phyloP scores from a whole-genome alignment of 345 rosid species.

The Kernera saxatilis region DNA sequence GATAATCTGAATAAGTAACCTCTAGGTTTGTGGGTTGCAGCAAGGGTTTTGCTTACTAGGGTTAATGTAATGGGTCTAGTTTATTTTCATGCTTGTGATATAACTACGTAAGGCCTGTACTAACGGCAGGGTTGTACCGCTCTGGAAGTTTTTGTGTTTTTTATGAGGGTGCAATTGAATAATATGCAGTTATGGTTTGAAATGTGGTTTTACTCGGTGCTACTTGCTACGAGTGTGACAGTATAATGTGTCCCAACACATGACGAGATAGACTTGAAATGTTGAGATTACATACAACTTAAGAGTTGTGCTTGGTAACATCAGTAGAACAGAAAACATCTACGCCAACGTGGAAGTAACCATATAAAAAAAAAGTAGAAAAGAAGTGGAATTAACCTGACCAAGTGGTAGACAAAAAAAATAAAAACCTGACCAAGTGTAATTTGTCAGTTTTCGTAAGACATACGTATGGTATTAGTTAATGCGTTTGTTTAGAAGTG shows the following conservation, averaged over 20 bases:
- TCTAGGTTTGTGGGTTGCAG: conserved; percentile 5
- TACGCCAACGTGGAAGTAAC: too few species aligned
- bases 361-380: too few species aligned
- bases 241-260: not conserved
- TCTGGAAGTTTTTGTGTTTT: not conserved
- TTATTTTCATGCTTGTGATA: not conserved
- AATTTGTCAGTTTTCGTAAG: too few species aligned
- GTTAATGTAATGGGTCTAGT: not conserved
- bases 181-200: not conserved
- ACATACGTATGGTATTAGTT: too few species aligned
- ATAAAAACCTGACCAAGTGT: too few species aligned
- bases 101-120: not conserved
- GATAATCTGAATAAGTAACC: conserved; percentile 16
- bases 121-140: conserved; percentile 11
- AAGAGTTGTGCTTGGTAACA: not conserved
- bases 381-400: too few species aligned
- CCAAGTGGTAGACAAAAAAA: too few species aligned
- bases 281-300: not conserved
- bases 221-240: not conserved
- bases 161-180: conserved; percentile 22
- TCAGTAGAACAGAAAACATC: too few species aligned
- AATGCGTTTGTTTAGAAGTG: too few species aligned
- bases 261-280: not conserved
- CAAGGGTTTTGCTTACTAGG: not conserved
- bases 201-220: not conserved